Evolutionary conservation across 306 rosid genomes (phyloP), one percentile per base, ranked within the genome.

Genomic region (Biancaea sappan): DNA sequence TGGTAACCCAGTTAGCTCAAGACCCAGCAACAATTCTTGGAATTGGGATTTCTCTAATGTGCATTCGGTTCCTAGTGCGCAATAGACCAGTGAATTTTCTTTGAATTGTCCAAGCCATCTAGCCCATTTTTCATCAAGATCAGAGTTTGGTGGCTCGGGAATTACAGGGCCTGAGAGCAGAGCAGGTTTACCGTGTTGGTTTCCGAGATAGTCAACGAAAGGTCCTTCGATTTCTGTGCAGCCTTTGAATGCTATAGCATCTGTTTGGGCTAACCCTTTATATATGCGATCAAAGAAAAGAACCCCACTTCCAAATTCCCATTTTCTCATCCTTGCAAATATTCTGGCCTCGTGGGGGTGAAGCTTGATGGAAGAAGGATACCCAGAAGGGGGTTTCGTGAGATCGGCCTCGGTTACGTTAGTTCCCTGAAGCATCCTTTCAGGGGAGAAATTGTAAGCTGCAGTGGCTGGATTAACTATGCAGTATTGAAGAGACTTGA

Each of bases 181-280:
- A 34, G 66, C 67, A 24, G 72, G 81, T 65, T 83, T 83, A 1
- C 59, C 25, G 40, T 16, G 34, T 3, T 69, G 63, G 1, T 12
- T 13, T 8, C 3, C 12, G 26, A 83, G 69, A 32, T 79, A 79
- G 0, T 79, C 81, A 11, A 51, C 81, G 34, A 25, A 83, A 43
- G 71, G 37, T 0, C 86, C 86, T 18, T 79, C 81, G 12, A 79
- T 65, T 71, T 83, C 76, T 71, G 29, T 18, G 0, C 69, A 79
- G 7, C 86, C 84, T 66, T 79, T 79, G 84, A 79, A 83, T 3
- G 52, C 69, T 6, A 66, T 24, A 48, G 81, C 86, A 75, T 83
- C 86, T 29, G 86, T 15, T 0, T 32, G 8, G 0, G 0, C 11
- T 4, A 58, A 6, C 22, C 79, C 64, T 0, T 3, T 25, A 0